Evolutionary conservation across 768 basidiomycete genomes (phyloP), one percentile per base, ranked within the genome.

Genomic region (Xerocomellus chrysenteron): DNA sequence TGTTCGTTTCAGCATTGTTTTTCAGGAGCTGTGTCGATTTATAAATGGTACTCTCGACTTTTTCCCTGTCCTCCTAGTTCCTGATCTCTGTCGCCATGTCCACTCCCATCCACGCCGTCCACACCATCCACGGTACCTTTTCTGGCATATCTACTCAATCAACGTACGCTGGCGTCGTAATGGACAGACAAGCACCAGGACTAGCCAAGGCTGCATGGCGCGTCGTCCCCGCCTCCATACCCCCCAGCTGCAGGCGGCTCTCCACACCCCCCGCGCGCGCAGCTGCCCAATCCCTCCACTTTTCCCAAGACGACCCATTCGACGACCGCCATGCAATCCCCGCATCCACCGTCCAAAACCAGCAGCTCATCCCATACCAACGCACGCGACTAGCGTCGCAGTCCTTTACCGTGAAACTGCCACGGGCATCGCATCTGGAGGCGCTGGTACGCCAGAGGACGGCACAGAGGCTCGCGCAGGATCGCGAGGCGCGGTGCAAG

Each of bases 401-500:
- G 19, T 63, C 69, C 8, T 51, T 60, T 14, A 62, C 61, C 1
- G 64, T 71, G 1, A 71, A 57, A 32, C 44, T 73, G 10, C 72
- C 71, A 0, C 64, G 65, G 8, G 17, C 63, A 1, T 57, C 57
- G 1, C 57, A 65, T 28, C 32, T 71, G 2, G 69, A 71, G 9
- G 56, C 59, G 9, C 36, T 71, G 30, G 60, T 73, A 11, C 70
- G 71, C 6, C 71, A 71, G 50, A 47, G 69, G 47, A 70, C 71
- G 32, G 69, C 71, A 4, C 71, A 70, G 43, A 44, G 70, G 37
- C 59, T 65, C 61, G 71, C 64, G 47, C 68, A 66, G 67, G 75
- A 76, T 53, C 72, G 67, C 57, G 76, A 77, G 53, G 74, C 76
- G 6, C 73, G 77, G 14, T 76, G 79, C 55, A 77, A 76, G 63